Percentiles rank a stretch among this genome's conserved stretches.
These are phyloP conservation scores for Lepidium didymum DNA, from an alignment of 345 rosid species.

Conservation along the genomic window DNA sequence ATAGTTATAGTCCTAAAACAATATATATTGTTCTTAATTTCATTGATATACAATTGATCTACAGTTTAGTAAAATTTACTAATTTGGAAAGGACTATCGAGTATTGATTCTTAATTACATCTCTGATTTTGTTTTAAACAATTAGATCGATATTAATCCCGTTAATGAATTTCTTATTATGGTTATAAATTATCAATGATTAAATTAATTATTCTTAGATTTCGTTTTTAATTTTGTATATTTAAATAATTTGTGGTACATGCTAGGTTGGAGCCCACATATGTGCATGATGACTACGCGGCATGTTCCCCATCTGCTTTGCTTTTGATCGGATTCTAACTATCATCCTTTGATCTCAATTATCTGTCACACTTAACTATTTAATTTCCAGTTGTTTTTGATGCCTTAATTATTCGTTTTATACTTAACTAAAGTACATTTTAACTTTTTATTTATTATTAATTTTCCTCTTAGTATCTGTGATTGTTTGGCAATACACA, in stretches of 20 bases:
- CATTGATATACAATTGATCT: neutral
- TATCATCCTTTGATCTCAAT: conserved; percentile 18
- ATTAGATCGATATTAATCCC: no score
- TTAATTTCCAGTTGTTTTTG: conserved; percentile 13
- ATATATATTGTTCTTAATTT: neutral
- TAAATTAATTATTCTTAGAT: conserved; percentile 6
- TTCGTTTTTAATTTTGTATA: neutral
- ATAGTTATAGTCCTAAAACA: neutral
- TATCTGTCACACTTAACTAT: conserved; percentile 22
- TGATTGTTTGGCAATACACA: conserved; percentile 12
- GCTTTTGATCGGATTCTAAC: conserved; percentile 15
- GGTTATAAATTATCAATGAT: neutral
- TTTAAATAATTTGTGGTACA: conserved; percentile 17
- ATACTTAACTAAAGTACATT: neutral
- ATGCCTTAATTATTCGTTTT: conserved; percentile 25
- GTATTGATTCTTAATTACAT: conserved; percentile 6
- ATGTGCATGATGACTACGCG: conserved; percentile 37
- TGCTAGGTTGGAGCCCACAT: conserved; percentile 32
- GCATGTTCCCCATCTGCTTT: conserved; percentile 31
- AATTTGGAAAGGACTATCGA: neutral
- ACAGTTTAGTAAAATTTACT: no score
- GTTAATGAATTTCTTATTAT: neutral
- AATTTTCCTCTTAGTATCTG: neutral
- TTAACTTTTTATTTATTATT: neutral
- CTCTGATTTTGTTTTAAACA: no score